These are phyloP conservation scores for Aschersonia sp. DNA, from an alignment of 2,329 filamentous ascomycete species.

Conservation along the genomic window DNA sequence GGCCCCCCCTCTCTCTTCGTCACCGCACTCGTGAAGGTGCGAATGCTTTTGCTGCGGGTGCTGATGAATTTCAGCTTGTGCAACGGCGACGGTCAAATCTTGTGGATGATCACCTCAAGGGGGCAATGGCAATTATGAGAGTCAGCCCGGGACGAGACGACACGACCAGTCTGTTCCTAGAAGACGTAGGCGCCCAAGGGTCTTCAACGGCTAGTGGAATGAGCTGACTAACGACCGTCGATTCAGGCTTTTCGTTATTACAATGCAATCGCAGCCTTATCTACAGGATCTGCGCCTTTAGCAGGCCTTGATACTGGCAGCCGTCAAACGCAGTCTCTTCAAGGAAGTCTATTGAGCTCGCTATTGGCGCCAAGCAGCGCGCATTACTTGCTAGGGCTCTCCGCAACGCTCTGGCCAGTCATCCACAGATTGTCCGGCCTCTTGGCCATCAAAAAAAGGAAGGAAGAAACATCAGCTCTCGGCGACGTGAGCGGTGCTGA, in stretches of 20 bases:
- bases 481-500: slow-evolving; percentile 29
- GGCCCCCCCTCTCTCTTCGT: slow-evolving; percentile 3
- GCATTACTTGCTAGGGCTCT: slow-evolving; percentile 45
- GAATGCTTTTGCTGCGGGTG: background rate
- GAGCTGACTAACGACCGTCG: background rate
- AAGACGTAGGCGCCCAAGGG: slow-evolving; percentile 28
- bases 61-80: slow-evolving; percentile 31
- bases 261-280: slow-evolving; percentile 49
- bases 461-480: slow-evolving; percentile 28
- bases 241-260: slow-evolving; percentile 48
- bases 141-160: slow-evolving; percentile 28
- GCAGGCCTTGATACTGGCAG: slow-evolving; percentile 21
- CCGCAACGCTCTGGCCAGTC: slow-evolving; percentile 48
- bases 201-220: background rate
- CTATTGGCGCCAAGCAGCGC: slow-evolving; percentile 36
- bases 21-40: background rate
- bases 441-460: slow-evolving; percentile 33
- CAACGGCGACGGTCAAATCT: slow-evolving; percentile 45
- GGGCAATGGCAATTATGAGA: slow-evolving; percentile 46
- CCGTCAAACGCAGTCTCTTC: slow-evolving; percentile 29
- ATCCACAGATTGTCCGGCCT: slow-evolving; percentile 46
- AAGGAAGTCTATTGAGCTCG: slow-evolving; percentile 26
- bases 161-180: slow-evolving; percentile 41
- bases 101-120: slow-evolving; percentile 45
- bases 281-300: slow-evolving; percentile 42